These are phyloP conservation scores for Tagetes patula DNA, from an alignment of 129 eudicot species.

Conservation along the genomic window DNA sequence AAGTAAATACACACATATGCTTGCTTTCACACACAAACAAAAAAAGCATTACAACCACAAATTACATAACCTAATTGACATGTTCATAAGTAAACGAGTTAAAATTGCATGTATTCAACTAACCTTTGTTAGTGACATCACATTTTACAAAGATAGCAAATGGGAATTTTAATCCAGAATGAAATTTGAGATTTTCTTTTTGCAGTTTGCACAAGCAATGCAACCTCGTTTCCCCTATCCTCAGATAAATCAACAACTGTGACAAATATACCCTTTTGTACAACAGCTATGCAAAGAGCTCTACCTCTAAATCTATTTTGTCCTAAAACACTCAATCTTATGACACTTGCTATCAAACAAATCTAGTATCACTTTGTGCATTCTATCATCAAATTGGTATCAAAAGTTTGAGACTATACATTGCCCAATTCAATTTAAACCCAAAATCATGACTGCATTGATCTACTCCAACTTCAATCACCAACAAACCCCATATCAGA, in stretches of 20 bases:
- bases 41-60: no score
- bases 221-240: conserved; percentile 65
- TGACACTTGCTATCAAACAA: no score
- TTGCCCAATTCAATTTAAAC: no score
- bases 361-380: no score
- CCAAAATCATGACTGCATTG: no score
- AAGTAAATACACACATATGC: no score
- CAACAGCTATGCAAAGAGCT: conserved; percentile 75
- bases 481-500: no score
- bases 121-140: conserved; percentile 69
- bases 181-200: conserved; percentile 58
- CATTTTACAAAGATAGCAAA: conserved; percentile 57
- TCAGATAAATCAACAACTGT: conserved; percentile 72
- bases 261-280: conserved; percentile 76
- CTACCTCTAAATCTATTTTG: conserved; percentile 37
- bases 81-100: not conserved
- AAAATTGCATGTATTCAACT: conserved; percentile 9
- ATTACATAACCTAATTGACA: not conserved
- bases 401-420: no score
- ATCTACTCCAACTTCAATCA: no score
- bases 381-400: no score
- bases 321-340: no score
- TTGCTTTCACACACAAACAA: no score
- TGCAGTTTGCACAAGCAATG: conserved; percentile 35
- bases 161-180: conserved; percentile 53